Percentiles rank a stretch among this genome's conserved stretches.
phyloP scores from a whole-genome alignment of 495 filamentous ascomycete species.

The Physcia stellaris region DNA sequence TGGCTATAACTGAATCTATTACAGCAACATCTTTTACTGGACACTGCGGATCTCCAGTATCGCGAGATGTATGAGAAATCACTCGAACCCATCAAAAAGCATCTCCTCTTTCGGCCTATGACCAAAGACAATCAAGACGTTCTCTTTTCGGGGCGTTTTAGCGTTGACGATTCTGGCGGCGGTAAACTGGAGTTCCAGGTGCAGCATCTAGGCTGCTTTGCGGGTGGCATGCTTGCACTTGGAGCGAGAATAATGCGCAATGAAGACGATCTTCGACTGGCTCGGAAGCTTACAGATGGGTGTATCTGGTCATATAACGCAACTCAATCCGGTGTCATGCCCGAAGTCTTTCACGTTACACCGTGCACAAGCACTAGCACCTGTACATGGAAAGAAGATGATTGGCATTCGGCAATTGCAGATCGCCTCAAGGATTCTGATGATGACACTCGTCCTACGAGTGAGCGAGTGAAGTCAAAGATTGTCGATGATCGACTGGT shows the following conservation, averaged over 20 bases:
- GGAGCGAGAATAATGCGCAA: constrained; percentile 45
- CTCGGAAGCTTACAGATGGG: constrained; percentile 40
- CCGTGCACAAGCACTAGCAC: constrained; percentile 30
- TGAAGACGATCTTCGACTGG: constrained; percentile 38
- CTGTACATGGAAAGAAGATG: constrained; percentile 41
- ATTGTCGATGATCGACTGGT: constrained; percentile 35
- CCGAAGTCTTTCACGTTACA: constrained; percentile 39
- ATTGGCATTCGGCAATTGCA: constrained; percentile 31
- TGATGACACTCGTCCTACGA: background rate
- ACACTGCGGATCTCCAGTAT: constrained; percentile 66
- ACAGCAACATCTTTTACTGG: constrained; percentile 62
- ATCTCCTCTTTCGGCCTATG: constrained; percentile 75
- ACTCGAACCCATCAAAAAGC: constrained; percentile 54
- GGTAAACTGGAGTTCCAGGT: constrained; percentile 21
- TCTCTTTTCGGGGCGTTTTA: constrained; percentile 53
- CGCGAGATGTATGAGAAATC: constrained; percentile 62
- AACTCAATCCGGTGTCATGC: constrained; percentile 47
- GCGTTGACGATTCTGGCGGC: constrained; percentile 10
- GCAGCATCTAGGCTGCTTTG: constrained; percentile 49
- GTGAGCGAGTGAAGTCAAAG: constrained; percentile 15
- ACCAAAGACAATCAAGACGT: constrained; percentile 59
- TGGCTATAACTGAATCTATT: too few species aligned
- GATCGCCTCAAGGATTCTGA: constrained; percentile 29
- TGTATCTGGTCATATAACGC: constrained; percentile 47
- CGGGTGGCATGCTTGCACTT: constrained; percentile 47